Conservation (phyloP, 306 rosid genomes). For the Ormosia emarginata region DNA sequence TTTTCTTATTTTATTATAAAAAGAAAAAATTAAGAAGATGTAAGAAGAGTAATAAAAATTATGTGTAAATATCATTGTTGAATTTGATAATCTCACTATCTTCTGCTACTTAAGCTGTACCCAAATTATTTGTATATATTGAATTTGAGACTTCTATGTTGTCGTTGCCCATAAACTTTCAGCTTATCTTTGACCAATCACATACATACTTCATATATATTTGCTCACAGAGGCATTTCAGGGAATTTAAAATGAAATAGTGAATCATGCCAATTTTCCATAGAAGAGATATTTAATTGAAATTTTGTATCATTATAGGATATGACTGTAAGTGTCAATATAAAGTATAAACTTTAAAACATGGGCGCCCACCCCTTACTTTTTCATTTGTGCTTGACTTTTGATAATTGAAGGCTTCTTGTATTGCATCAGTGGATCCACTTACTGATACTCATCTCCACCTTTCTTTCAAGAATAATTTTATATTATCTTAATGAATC, state of each 20-base stretch:
- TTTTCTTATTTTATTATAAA: no score
- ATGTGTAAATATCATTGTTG: not conserved
- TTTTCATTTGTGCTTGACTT: conserved; percentile 45
- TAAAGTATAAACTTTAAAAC: conserved; percentile 21
- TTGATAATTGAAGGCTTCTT: conserved; percentile 42
- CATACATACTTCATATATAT: not conserved
- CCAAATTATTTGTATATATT: not conserved
- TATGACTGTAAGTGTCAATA: conserved; percentile 20
- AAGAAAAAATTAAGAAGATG: no score
- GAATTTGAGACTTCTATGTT: not conserved
- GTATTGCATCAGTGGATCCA: conserved; percentile 48
- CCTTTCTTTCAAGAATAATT: conserved; percentile 28
- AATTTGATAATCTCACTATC: not conserved
- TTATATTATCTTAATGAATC: conserved; percentile 11
- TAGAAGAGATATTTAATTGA: not conserved
- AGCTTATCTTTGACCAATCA: not conserved
- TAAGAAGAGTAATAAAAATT: no score
- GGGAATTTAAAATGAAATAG: conserved; percentile 15
- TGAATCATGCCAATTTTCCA: conserved; percentile 21
- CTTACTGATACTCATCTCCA: conserved; percentile 44
- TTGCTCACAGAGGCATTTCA: not conserved
- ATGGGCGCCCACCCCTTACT: conserved; percentile 34
- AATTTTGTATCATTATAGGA: conserved; percentile 20
- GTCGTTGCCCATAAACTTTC: not conserved
- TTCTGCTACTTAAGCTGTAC: not conserved